Base-by-base conservation (phyloP, 2,329 filamentous ascomycete genomes). In the Xylariaceae sp. region DNA sequence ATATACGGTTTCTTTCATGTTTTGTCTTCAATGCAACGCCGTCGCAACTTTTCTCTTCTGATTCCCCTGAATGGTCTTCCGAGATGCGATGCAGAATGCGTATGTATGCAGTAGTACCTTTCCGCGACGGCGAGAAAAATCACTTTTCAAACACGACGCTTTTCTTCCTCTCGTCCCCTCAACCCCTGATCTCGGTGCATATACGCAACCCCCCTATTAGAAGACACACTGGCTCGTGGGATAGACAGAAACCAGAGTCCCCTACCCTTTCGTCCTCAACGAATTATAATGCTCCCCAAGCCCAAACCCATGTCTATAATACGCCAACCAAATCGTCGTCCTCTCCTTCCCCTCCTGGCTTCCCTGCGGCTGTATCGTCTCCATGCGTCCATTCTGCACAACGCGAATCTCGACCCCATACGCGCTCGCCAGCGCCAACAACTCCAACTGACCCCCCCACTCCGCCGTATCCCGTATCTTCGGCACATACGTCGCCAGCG, bases 241-340 rank as follows among this genome's bases (percentile, higher is more conserved):
- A n/a, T n/a, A n/a, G n/a, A n/a, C n/a, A n/a, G n/a, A n/a, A n/a
- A n/a, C n/a, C n/a, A n/a, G n/a, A n/a, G n/a, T n/a, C 51, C 45
- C 18, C 63, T 18, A 59, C 2, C 56, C 39, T 58, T 60, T 61
- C 69, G 78, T 82, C 66, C 84, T 75, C 72, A 99, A 75, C 56
- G 92, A 96, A 73, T 99, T 99, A 76, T 99, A 99, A 76, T 99
- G 94, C 77, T 97, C 94, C 10, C 94, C 94, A 53, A 99, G 78
- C 1, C 93, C 93, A 73, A 95, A 97, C 53, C 90, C 90, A 77
- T 97, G 92, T 68, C 89, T 83, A 75, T 97, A 97, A 74, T 97
- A 99, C 41, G 92, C 93, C 74, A 99, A 74, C 93, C 94, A 97
- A 54, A 96, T 81, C 65, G 83, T 84, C 67, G 82, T 82, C 3